phyloP scores from a whole-genome alignment of 345 rosid genomes.

The Eucalyptus victrix region DNA sequence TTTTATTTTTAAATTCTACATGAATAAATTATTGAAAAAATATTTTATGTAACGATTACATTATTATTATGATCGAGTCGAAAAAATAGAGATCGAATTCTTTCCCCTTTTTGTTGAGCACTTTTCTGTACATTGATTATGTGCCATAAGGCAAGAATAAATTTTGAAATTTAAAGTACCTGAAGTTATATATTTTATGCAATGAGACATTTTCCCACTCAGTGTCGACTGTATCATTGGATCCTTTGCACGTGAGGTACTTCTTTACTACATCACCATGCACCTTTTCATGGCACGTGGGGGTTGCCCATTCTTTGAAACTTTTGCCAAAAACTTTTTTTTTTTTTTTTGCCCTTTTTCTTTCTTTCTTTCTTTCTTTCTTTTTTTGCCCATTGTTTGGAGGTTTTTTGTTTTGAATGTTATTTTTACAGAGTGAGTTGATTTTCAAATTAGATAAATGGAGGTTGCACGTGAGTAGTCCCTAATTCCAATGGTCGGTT shows the following conservation, averaged over 20 bases:
- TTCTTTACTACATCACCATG: not conserved
- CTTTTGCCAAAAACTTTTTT: not conserved
- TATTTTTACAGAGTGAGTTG: not conserved
- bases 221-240: constrained; percentile 4
- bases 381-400: not conserved
- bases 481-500: constrained; percentile 1
- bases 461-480: not conserved
- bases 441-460: not conserved
- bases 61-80: no score
- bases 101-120: not conserved
- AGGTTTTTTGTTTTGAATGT: not conserved
- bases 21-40: not conserved
- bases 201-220: not conserved
- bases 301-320: constrained; percentile 1
- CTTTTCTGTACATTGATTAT: not conserved
- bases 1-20: not conserved
- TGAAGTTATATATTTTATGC: not conserved
- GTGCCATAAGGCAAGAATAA: not conserved
- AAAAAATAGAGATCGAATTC: not conserved
- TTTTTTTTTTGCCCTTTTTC: not conserved
- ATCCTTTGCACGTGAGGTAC: constrained; percentile 41
- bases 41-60: not conserved
- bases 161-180: not conserved
- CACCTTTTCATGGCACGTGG: constrained; percentile 29
- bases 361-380: not conserved